Evolutionary conservation across 495 filamentous ascomycete species (phyloP), one percentile per base, ranked within the genome.

Genomic region (Pseudomonodictys pantanalensis): DNA sequence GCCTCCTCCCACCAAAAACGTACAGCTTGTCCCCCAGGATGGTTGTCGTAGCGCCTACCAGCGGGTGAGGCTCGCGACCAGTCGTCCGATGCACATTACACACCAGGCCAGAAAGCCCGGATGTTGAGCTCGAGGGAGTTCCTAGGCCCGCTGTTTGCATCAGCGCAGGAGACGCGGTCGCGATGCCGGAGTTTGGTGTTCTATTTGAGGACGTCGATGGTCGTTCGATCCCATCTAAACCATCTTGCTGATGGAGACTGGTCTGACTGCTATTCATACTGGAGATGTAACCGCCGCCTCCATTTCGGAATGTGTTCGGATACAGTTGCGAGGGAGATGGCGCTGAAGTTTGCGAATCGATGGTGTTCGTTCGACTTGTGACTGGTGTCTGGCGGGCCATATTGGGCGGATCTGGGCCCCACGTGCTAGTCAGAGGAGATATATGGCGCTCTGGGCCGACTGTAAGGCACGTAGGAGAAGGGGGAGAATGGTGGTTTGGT

Each of bases 21-120:
- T 95, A 98, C 30, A 98, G 78, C 69, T 90, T 96, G 70, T 98
- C 93, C 9, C 91, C 91, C 22, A 98, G 68, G 48, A 97, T 88
- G 0, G 95, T 97, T 0, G 95, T 97, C 0, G 95, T 96, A 2
- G 93, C 92, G 2, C 93, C 93, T 3, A 98, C 93, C 2, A 97
- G 76, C 10, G 93, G 86, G 59, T 87, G 90, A 5, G 93, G 95
- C 68, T 97, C 91, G 58, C 86, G 82, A 28, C 93, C 93, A 0
- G 92, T 97, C 15, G 93, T 97, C 56, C 84, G 79, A 57, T 93
- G 89, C 12, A 96, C 90, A 77, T 96, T 96, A 75, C 91, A 96
- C 69, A 96, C 92, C 68, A 96, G 74, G 2, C 91, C 91, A 0
- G 91, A 93, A 2, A 96, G 72, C 60, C 93, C 73, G 17, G 66